Base-by-base conservation (phyloP, 441 rosid genomes). In the Adansonia madagascariensis region DNA sequence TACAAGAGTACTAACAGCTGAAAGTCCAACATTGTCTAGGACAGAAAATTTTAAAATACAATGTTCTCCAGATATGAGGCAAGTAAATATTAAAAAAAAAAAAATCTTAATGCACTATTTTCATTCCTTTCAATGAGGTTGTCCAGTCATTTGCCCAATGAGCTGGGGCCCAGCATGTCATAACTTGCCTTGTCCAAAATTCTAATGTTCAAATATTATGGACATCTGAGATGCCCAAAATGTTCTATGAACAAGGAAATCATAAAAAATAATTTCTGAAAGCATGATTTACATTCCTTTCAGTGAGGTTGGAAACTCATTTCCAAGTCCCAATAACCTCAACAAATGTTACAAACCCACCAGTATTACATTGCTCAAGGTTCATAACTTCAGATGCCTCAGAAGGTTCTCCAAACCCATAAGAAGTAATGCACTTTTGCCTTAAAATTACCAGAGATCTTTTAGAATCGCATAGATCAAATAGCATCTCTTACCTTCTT, bases 351-450 rank as follows among this genome's bases (percentile, higher is more conserved):
- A 39, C 63, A 55, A 71, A 31, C 75, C 46, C 63, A 53, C 49
- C 31, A 17, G 11, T 35, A 53, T 69, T 53, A 35, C 62, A 71
- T 39, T 35, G n/a, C 11, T 53, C 50, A 35, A 55, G 75, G 39
- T 72, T 10, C 64, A 5, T 72, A 55, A 72, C 64, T 72, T 72
- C 50, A 55, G 50, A 55, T 39, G 49, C 49, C 75, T 35, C 63
- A 53, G 31, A 71, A 39, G 17, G 49, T 55, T 71, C 12, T 2
- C 9, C 41, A 39, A 52, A 27, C 35, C 62, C 41, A 71, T 71
- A 63, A 72, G 31, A 35, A 72, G 18, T 20, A 39, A 39, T 10
- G 27, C 35, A 35, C 56, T 72, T 63, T 72, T 72, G 50, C 50
- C 17, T 35, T 17, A 39, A 72, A 71, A 9, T 8, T 18, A 18